Evolutionary conservation across 768 basidiomycete genomes (phyloP), one percentile per base, ranked within the genome.

Genomic region (Suillus tomentosus): DNA sequence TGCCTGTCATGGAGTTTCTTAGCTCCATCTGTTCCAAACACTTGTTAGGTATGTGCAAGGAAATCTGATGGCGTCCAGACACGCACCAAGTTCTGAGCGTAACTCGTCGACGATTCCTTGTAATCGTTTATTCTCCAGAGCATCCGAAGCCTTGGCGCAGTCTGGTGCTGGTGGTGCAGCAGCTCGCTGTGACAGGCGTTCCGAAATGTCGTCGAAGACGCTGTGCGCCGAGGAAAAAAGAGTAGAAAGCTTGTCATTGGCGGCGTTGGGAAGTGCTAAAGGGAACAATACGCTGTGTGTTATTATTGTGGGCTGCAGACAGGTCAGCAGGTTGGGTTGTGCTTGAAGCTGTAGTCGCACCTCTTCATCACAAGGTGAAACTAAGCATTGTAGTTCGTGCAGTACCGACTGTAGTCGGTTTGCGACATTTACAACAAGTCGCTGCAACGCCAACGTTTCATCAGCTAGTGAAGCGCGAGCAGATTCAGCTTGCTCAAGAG

Each of bases 401-500:
- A 87, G 62, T 56, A 87, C 73, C 17, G 79, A 74, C 71, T 89
- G 87, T 19, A 91, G 72, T 64, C 88, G 87, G 68, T 93, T 92
- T 42, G 87, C 85, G 7, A 85, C 79, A 45, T 80, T 80, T 58
- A 95, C 70, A 4, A 91, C 72, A 34, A 92, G 74, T 37, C 81
- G 83, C 61, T 85, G 85, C 42, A 94, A 79, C 42, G 79, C 78
- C 39, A 82, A 71, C 61, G 89, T 92, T 72, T 95, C 91, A 43
- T 87, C 85, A 37, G 79, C 73, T 22, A 94, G 81, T 51, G 83
- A 83, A 27, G 77, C 77, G 45, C 90, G 80, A 1, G 90, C 85
- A 59, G 81, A 80, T 72, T 94, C 92, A 0, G 91, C 87, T 67
- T 94, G 85, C 55, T 89, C 87, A 40, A 94, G 78, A 7, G 91